phyloP scores from a whole-genome alignment of 768 basidiomycete genomes.

The Kwoniella shandongensis region DNA sequence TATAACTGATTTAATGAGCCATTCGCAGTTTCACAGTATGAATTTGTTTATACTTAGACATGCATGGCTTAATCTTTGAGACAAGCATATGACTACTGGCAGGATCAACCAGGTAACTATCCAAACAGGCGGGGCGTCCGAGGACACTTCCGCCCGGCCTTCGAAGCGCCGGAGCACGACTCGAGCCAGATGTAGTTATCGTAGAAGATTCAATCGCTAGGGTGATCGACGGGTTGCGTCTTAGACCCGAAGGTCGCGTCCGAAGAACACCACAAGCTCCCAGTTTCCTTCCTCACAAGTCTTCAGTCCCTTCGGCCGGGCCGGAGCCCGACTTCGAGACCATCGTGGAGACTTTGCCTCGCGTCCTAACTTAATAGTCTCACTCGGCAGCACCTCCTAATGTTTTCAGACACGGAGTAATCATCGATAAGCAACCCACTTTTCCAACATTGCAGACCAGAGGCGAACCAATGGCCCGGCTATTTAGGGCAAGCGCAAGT shows the following conservation, averaged over 20 bases:
- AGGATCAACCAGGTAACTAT: slow-evolving; percentile 82
- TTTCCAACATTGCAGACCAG: slow-evolving; percentile 29
- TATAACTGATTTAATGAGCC: slow-evolving; percentile 82
- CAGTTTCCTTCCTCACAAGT: slow-evolving; percentile 59
- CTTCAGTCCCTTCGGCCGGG: slow-evolving; percentile 53
- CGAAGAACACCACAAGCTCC: slow-evolving; percentile 50
- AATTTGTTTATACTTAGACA: slow-evolving; percentile 73
- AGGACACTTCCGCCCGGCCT: slow-evolving; percentile 9
- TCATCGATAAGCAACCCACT: slow-evolving; percentile 56
- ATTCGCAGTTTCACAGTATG: slow-evolving; percentile 77
- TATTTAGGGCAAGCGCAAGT: background rate
- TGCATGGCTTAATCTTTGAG: slow-evolving; percentile 82
- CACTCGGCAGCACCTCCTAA: slow-evolving; percentile 53
- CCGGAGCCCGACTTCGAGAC: slow-evolving; percentile 50
- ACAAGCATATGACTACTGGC: slow-evolving; percentile 82
- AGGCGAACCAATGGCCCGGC: slow-evolving; percentile 10
- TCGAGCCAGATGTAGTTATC: slow-evolving; percentile 23
- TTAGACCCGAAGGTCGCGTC: slow-evolving; percentile 8
- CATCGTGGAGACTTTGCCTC: slow-evolving; percentile 53
- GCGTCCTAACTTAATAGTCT: slow-evolving; percentile 20
- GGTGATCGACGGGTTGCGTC: slow-evolving; percentile 7
- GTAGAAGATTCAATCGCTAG: slow-evolving; percentile 5
- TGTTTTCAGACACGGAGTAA: slow-evolving; percentile 53
- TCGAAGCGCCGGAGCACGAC: slow-evolving; percentile 26
- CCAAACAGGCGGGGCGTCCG: slow-evolving; percentile 41